Evolutionary conservation across 1,284 basidiomycete genomes (phyloP), one percentile per base, ranked within the genome.

Genomic region (Ustilago trichophora): DNA sequence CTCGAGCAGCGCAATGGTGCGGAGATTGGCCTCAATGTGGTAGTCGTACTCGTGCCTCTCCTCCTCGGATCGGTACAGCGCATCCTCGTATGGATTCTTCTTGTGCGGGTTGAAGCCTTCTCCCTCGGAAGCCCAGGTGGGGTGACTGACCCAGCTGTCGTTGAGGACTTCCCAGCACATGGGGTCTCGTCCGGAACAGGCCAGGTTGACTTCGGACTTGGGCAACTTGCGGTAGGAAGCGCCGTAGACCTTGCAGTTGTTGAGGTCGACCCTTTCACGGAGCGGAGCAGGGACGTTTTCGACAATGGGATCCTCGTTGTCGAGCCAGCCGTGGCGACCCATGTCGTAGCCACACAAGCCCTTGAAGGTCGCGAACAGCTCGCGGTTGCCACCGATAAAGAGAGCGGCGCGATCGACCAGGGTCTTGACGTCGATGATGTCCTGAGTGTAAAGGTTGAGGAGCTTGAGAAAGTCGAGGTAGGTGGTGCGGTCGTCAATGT

Each of bases 11-110:
- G 92, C 89, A 77, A 98, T 96, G 10, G 94, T 98, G 40, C 94
- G 89, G 16, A 89, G 84, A 76, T 98, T 89, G 34, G 91, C 93
- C 80, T 98, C 93, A 47, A 98, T 89, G 78, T 96, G 91, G 73
- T 96, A 95, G 78, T 97, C 93, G 83, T 94, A 98, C 83, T 98
- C 96, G 84, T 98, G 93, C 22, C 96, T 88, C 82, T 99, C 96
- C 82, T 99, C 96, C 82, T 99, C 96, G 73, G 91, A 91, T 82
- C 92, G 92, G 84, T 98, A 94, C 53, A 98, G 86, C 0, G 92
- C 91, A 77, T 98, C 94, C 83, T 98, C 96, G 82, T 92, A 98
- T 3, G 89, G 87, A 82, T 97, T 99, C 85, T 98, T 98, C 86
- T 95, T 95, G 83, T 97, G 93, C 6, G 94, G 88, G 56, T 93